A percentile compares a stretch with the other conserved stretches of the same genome.
Conservation (phyloP, 1,139 yeast genomes). For the Kodamaea suecica region DNA sequence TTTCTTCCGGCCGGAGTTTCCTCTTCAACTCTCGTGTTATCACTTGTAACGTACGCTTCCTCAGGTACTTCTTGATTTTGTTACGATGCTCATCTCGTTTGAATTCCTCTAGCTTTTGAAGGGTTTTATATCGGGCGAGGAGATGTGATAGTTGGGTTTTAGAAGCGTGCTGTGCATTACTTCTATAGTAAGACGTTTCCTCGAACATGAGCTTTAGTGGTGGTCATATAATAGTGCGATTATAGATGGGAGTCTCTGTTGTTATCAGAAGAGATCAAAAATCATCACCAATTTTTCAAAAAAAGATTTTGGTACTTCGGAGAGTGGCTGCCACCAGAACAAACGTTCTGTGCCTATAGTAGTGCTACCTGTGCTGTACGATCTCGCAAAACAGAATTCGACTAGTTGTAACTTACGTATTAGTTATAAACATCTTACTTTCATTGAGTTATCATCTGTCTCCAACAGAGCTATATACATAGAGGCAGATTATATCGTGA, state of each 20-base stretch:
- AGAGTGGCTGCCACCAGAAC: too few relatives aligned
- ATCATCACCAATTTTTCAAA: too few relatives aligned
- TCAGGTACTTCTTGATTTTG: constrained; percentile 3
- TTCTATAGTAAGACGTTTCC: constrained; percentile 9
- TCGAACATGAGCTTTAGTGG: constrained; percentile 17
- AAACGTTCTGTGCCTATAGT: neutral
- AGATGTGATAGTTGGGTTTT: constrained; percentile 8
- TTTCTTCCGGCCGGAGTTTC: constrained; percentile 31
- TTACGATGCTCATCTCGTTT: constrained; percentile 7
- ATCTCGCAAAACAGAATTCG: too few relatives aligned
- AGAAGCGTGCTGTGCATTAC: constrained; percentile 1
- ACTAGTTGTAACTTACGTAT: too few relatives aligned
- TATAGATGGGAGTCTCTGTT: neutral
- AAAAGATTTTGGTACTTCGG: too few relatives aligned
- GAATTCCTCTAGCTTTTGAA: constrained; percentile 17
- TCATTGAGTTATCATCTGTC: neutral
- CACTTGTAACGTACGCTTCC: constrained; percentile 7
- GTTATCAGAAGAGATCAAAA: too few relatives aligned
- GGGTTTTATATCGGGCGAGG: constrained; percentile 20
- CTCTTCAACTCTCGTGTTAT: constrained; percentile 14
- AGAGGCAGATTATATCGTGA: too few relatives aligned
- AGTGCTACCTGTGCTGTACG: neutral
- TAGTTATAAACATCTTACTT: neutral
- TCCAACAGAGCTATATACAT: neutral
- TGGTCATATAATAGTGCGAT: too few relatives aligned